Conservation (phyloP, 2,329 filamentous ascomycete species). For the Lasiodiplodia gonubiensis region DNA sequence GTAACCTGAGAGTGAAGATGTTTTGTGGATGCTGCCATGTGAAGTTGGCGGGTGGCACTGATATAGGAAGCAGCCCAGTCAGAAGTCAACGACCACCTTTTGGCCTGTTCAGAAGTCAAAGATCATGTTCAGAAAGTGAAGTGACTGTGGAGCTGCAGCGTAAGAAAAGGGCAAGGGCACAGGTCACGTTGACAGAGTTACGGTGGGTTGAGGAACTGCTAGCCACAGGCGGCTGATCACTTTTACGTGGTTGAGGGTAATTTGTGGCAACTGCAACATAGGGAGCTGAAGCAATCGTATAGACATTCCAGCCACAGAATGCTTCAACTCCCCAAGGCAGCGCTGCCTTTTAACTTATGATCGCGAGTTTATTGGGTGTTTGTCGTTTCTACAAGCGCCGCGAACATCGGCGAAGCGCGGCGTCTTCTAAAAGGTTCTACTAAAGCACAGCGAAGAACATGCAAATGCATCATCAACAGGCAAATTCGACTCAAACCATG, state of each 20-base stretch:
- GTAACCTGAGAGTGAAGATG: too few relatives aligned
- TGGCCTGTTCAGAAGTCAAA: neutral
- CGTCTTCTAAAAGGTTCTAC: slow-evolving; percentile 11
- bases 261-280: neutral
- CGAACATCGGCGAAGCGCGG: neutral
- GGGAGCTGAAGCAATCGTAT: neutral
- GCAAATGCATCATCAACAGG: slow-evolving; percentile 1
- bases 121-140: neutral
- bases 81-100: neutral
- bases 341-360: neutral
- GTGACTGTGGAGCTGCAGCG: neutral
- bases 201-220: neutral
- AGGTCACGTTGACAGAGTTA: neutral
- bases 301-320: neutral
- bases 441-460: slow-evolving; percentile 10
- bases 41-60: neutral
- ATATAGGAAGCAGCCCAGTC: too few relatives aligned
- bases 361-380: neutral
- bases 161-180: too few relatives aligned
- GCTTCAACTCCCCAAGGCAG: neutral
- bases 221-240: neutral
- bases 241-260: neutral
- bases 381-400: slow-evolving; percentile 6
- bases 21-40: neutral
- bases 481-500: slow-evolving; percentile 36